These are phyloP conservation scores for Cladosporium sp. DNA, from an alignment of 2,329 filamentous ascomycete species.

Conservation along the genomic window DNA sequence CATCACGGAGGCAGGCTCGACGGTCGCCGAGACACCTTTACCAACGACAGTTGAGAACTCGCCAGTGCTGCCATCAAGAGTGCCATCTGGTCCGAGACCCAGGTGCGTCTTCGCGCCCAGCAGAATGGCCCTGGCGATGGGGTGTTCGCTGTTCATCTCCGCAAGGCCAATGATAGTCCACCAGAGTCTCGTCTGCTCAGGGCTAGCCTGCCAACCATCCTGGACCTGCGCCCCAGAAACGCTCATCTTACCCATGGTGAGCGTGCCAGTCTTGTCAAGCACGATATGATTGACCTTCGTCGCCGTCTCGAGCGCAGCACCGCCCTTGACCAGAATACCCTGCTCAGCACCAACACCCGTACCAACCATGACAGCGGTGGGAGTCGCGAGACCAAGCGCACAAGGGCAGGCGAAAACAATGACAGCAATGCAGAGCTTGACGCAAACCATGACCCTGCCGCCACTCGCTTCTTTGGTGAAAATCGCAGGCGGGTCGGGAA, in stretches of 20 bases:
- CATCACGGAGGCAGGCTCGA: conserved; percentile 69
- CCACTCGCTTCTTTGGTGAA: conserved; percentile 78
- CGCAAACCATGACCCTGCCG: conserved; percentile 91
- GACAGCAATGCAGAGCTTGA: conserved; percentile 96
- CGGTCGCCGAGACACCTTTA: conserved; percentile 74
- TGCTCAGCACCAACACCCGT: conserved; percentile 95
- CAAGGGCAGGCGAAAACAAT: conserved; percentile 98
- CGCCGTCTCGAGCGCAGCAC: conserved; percentile 82
- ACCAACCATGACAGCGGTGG: conserved; percentile 97
- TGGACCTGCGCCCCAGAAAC: conserved; percentile 69
- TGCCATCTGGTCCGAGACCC: conserved; percentile 64
- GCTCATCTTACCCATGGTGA: conserved; percentile 94
- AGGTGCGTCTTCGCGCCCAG: conserved; percentile 71
- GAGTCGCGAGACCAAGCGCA: conserved; percentile 90
- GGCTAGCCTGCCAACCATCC: conserved; percentile 63
- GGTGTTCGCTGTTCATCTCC: conserved; percentile 93
- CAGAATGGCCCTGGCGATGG: conserved; percentile 86
- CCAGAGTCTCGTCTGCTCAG: conserved; percentile 73
- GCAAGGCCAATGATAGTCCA: conserved; percentile 96
- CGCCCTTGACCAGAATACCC: conserved; percentile 96
- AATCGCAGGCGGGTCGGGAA: conserved; percentile 80
- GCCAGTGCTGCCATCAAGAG: conserved; percentile 77
- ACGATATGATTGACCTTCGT: conserved; percentile 89
- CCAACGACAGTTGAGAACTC: conserved; percentile 83
- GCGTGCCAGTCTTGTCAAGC: conserved; percentile 92